A percentile compares a stretch with the other conserved stretches of the same genome.
phyloP scores from a whole-genome alignment of 2,329 filamentous ascomycete species.

The Diaporthe eres region DNA sequence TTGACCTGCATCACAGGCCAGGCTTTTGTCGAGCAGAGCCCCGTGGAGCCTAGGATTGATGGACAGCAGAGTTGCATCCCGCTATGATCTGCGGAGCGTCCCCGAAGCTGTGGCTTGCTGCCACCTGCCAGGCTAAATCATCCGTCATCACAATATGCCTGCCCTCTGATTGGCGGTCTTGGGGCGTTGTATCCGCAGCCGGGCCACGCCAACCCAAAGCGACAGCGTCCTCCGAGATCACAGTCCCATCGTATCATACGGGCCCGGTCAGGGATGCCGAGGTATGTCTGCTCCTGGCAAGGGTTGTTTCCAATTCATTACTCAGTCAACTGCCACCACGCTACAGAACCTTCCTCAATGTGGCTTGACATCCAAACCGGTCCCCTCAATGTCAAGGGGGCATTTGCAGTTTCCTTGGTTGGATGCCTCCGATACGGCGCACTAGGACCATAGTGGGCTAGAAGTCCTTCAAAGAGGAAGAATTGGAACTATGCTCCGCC shows the following conservation, averaged over 20 bases:
- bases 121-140: neutral
- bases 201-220: constrained; percentile 6
- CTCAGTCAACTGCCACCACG: neutral
- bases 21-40: neutral
- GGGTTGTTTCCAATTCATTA: constrained; percentile 24
- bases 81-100: constrained; percentile 26
- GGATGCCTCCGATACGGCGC: neutral
- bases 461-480: neutral
- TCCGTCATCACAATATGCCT: constrained; percentile 10
- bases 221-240: constrained; percentile 23
- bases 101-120: constrained; percentile 21
- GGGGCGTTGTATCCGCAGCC: constrained; percentile 4
- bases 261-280: constrained; percentile 20
- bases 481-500: neutral
- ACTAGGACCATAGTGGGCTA: constrained; percentile 11
- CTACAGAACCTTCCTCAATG: neutral
- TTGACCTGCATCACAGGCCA: constrained; percentile 10
- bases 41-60: constrained; percentile 2
- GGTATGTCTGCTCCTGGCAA: constrained; percentile 6
- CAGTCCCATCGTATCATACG: constrained; percentile 26
- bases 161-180: neutral
- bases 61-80: constrained; percentile 16
- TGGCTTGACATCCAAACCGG: neutral
- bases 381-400: neutral
- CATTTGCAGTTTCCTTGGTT: neutral